phyloP scores from a whole-genome alignment of 306 rosid species.

The Fagus sylvatica region DNA sequence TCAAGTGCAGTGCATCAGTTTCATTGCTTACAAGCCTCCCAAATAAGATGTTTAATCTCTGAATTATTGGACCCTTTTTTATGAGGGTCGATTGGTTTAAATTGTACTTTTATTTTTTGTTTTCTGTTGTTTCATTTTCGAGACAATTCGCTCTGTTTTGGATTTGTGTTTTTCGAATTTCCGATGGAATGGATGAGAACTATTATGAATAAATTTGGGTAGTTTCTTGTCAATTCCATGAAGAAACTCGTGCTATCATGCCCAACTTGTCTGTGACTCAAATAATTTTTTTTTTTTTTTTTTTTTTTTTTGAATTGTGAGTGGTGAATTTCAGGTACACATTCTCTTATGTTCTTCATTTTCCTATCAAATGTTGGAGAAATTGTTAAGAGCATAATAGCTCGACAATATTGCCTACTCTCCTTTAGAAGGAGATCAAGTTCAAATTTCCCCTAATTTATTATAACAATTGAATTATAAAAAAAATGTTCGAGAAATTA shows the following conservation, averaged over 20 bases:
- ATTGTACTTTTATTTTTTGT: background rate
- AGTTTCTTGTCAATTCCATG: conserved; percentile 2
- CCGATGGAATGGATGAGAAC: conserved; percentile 41
- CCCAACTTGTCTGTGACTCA: background rate
- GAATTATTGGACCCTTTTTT: conserved; percentile 1
- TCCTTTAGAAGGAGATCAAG: too few relatives aligned
- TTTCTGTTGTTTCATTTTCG: conserved; percentile 2
- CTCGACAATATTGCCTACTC: too few relatives aligned
- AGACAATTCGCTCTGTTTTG: conserved; percentile 29
- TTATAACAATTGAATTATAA: too few relatives aligned
- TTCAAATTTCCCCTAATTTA: too few relatives aligned
- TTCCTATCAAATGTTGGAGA: too few relatives aligned
- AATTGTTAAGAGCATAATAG: too few relatives aligned
- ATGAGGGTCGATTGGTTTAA: conserved; percentile 18
- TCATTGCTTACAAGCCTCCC: conserved; percentile 76
- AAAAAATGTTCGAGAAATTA: too few relatives aligned
- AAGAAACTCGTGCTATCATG: background rate
- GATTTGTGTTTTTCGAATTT: conserved; percentile 31
- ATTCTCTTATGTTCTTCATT: too few relatives aligned
- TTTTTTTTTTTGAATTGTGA: background rate
- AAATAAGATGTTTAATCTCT: background rate
- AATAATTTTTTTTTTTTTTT: background rate
- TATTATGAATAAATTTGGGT: conserved; percentile 28
- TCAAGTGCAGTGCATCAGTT: conserved; percentile 84
- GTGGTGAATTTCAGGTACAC: too few relatives aligned